Percentiles rank a stretch among this genome's conserved stretches.
Evolutionary conservation across 2,329 filamentous ascomycete species (phyloP).

Genomic region (Penicillium glabrum): DNA sequence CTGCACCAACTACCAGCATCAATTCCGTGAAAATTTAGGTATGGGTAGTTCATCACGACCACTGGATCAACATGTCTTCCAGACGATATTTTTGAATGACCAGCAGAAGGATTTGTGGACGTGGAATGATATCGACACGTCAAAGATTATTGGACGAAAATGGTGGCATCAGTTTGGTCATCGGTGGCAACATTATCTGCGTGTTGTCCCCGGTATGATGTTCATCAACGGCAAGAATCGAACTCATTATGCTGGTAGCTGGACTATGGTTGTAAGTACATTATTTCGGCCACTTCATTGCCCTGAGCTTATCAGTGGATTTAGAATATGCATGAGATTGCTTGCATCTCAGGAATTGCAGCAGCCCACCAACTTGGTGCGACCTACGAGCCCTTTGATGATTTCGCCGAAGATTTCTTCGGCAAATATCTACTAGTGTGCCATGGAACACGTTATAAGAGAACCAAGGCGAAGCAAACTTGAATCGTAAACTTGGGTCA

Average conservation of each 20-base stretch:
- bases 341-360: constrained; percentile 68
- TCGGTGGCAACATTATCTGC: constrained; percentile 59
- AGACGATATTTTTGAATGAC: constrained; percentile 64
- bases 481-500: background rate
- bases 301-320: background rate
- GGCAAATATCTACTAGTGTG: constrained; percentile 33
- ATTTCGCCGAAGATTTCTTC: constrained; percentile 34
- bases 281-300: background rate
- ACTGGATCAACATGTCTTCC: constrained; percentile 65
- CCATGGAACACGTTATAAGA: constrained; percentile 30
- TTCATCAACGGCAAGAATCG: constrained; percentile 65
- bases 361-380: constrained; percentile 70
- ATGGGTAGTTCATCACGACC: constrained; percentile 31
- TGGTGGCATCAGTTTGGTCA: constrained; percentile 67
- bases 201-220: constrained; percentile 70
- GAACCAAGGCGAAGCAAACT: constrained; percentile 9
- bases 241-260: constrained; percentile 65
- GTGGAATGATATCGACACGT: constrained; percentile 56
- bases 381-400: constrained; percentile 50
- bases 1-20: constrained; percentile 72
- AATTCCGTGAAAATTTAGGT: constrained; percentile 55
- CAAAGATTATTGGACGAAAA: constrained; percentile 58
- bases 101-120: constrained; percentile 58
- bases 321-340: constrained; percentile 62
- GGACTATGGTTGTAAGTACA: constrained; percentile 65